Evolutionary conservation across 352 stramenopile species (phyloP).

Genomic region (Globisporangium takayamanum): DNA sequence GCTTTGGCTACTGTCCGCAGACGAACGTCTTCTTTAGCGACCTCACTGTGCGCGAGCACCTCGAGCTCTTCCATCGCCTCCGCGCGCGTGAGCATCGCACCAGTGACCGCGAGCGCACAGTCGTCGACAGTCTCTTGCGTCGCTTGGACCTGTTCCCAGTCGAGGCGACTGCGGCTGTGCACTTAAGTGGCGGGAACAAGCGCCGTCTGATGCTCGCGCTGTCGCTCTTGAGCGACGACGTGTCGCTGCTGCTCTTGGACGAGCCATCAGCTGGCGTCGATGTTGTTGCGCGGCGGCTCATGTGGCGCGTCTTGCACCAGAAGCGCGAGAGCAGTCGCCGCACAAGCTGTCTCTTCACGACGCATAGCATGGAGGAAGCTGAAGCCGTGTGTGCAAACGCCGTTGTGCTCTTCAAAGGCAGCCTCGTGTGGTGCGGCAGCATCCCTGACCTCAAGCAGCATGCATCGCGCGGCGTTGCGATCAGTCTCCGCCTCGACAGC

Average conservation of each 20-base stretch:
- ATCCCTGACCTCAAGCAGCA: constrained; percentile 79
- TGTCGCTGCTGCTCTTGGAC: constrained; percentile 65
- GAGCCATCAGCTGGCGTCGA: constrained; percentile 79
- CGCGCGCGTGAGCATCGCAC: constrained; percentile 24
- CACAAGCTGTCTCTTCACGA: constrained; percentile 77
- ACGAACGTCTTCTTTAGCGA: constrained; percentile 70
- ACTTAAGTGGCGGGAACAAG: constrained; percentile 83
- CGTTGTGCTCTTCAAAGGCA: constrained; percentile 68
- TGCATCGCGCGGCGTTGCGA: constrained; percentile 54
- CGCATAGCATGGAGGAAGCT: constrained; percentile 82
- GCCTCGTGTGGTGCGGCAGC: constrained; percentile 66
- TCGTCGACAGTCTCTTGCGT: constrained; percentile 38
- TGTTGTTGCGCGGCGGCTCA: constrained; percentile 66
- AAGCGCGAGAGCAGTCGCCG: constrained; percentile 39
- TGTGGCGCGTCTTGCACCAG: constrained; percentile 73
- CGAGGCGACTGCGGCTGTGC: constrained; percentile 35
- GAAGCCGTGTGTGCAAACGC: constrained; percentile 80
- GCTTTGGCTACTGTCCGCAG: constrained; percentile 79
- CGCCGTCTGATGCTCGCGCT: constrained; percentile 74
- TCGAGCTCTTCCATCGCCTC: constrained; percentile 64
- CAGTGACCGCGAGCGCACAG: constrained; percentile 18
- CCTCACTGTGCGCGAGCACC: constrained; percentile 66
- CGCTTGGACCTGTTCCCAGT: constrained; percentile 62
- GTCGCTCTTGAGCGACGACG: constrained; percentile 56
- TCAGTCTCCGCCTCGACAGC: constrained; percentile 57